Evolutionary conservation across 176 grass and related monocot genomes (phyloP).

Genomic region (Leersia perrieri): DNA sequence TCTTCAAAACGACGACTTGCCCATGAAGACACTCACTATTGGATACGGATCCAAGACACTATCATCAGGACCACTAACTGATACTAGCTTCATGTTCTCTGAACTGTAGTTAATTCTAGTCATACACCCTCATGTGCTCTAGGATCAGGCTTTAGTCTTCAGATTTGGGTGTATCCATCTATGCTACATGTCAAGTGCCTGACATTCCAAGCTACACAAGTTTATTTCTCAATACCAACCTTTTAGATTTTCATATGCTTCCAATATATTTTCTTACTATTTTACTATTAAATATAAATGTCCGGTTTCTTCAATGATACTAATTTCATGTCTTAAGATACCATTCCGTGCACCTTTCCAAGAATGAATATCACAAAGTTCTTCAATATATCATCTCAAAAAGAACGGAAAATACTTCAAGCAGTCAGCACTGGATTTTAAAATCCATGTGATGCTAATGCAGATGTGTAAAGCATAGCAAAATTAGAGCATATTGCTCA

Average conservation of each 20-base stretch:
- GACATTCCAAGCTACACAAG: background rate
- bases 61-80: background rate
- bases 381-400: background rate
- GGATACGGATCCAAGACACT: constrained; percentile 5
- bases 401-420: background rate
- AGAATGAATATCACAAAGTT: background rate
- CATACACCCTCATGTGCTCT: constrained; percentile 16
- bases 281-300: background rate
- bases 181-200: constrained; percentile 20
- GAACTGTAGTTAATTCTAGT: background rate
- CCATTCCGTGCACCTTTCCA: background rate
- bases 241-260: constrained; percentile 8
- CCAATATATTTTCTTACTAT: background rate
- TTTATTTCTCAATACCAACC: background rate
- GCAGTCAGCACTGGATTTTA: background rate
- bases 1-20: constrained; percentile 5
- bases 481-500: too few species aligned
- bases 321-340: background rate
- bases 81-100: background rate
- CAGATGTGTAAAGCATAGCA: too few species aligned
- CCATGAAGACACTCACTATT: background rate
- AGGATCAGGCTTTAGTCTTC: background rate
- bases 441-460: too few species aligned
- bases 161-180: background rate
- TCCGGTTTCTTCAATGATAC: background rate